Base-by-base conservation (phyloP, 257 asterid genomes). In the Knoxia roxburghii region DNA sequence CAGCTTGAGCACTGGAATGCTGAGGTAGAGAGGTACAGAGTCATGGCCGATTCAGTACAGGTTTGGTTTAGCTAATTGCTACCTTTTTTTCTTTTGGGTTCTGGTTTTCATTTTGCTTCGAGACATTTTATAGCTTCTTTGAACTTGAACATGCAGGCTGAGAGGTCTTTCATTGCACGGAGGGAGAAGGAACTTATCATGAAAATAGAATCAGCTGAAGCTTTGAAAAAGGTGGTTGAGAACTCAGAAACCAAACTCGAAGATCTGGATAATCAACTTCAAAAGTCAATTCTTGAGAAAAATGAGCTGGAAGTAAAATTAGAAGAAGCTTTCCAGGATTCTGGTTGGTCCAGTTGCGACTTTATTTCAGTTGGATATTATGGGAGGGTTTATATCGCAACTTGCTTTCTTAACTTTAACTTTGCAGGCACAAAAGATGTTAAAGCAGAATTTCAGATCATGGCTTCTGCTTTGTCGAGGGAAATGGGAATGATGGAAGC, bases 271-370 rank as follows among this genome's bases (percentile, higher is more conserved):
- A 83, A 73, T 76, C 88, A 80, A 65, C 84, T 93, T 69, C 87
- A 93, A 69, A 79, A 72, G 69, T 79, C 81, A 73, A 73, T 85
- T 60, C 53, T 78, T 75, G 95, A 85, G 70, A 93, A 86, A 72
- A 93, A 93, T 40, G 96, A 86, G 74, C 56, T 78, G 78, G 99
- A 88, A 86, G 68, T 87, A 71, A 88, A 85, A 81, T 70, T 86
- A 95, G 99, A 90, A 85, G 99, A 90, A 83, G 85, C 90, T 52
- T 40, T 82, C 67, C 97, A 88, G 78, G 96, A 90, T 86, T 72
- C 95, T 81, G 99, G 99, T 93, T 76, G 52, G 73, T 70, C 68
- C 59, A 53, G 49, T 75, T 78, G 68, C 68, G 65, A 68, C 72
- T 33, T 49, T n/a, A 3, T 55, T 63, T 43, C 67, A 48, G 55